A percentile compares a stretch with the other conserved stretches of the same genome.
Evolutionary conservation across 139 green algal species (phyloP).

Genomic region (Chlorella sp.): DNA sequence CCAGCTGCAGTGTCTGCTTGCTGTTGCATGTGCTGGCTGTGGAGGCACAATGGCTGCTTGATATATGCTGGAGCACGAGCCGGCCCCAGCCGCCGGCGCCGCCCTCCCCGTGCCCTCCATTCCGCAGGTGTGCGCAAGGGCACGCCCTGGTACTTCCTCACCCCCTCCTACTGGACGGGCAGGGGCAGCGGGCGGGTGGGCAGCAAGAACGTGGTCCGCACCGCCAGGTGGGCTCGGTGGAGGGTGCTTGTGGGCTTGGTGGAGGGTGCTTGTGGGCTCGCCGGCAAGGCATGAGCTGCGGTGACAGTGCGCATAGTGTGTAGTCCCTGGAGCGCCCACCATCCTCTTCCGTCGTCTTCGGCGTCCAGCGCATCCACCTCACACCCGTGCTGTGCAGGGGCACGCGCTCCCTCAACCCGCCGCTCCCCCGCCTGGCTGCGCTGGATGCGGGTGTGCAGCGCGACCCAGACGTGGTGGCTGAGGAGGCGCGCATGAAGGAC

Average conservation of each 20-base stretch:
- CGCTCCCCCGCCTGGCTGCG: not conserved
- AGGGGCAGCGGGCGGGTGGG: not conserved
- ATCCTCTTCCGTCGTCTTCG: too few relatives aligned
- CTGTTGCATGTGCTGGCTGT: not conserved
- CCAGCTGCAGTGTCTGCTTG: too few relatives aligned
- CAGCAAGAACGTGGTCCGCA: not conserved
- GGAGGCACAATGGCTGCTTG: too few relatives aligned
- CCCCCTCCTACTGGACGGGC: conserved; percentile 16
- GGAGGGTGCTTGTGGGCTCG: too few relatives aligned
- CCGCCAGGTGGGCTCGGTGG: not conserved
- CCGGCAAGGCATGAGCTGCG: too few relatives aligned
- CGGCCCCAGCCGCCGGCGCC: too few relatives aligned
- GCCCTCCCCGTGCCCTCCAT: not conserved
- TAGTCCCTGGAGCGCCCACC: too few relatives aligned
- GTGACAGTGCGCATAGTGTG: too few relatives aligned
- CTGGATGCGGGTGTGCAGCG: conserved; percentile 4
- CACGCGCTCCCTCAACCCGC: conserved; percentile 2
- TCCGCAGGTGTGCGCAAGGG: conserved; percentile 34
- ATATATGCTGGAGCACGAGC: too few relatives aligned
- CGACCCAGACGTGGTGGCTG: conserved; percentile 74
- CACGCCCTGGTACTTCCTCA: conserved; percentile 16
- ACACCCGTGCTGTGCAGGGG: not conserved
- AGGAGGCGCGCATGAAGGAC: conserved; percentile 65
- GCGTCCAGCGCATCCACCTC: too few relatives aligned
- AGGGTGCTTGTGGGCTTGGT: too few relatives aligned